A percentile compares a stretch with the other conserved stretches of the same genome.
phyloP scores from a whole-genome alignment of 129 eudicot genomes.

The Tanacetum coccineum region DNA sequence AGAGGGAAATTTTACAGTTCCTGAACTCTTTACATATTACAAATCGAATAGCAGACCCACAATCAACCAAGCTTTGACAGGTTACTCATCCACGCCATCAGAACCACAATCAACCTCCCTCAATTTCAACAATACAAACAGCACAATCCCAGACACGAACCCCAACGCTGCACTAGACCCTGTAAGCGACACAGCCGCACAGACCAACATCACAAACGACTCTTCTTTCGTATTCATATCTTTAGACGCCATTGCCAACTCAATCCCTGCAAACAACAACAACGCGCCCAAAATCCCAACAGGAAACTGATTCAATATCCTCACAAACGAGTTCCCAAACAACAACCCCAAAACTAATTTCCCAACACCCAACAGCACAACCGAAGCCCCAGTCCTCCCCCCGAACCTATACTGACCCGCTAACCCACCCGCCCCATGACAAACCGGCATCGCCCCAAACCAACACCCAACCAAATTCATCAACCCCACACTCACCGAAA shows the following conservation, averaged over 20 bases:
- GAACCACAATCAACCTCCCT: slow-evolving; percentile 46
- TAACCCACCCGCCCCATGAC: slow-evolving; percentile 88
- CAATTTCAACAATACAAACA: slow-evolving; percentile 54
- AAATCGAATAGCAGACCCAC: no score
- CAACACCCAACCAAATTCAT: slow-evolving; percentile 81
- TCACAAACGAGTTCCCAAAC: slow-evolving; percentile 68
- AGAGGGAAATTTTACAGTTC: no score
- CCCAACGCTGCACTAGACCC: slow-evolving; percentile 81
- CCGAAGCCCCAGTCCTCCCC: slow-evolving; percentile 69
- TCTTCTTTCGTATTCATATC: slow-evolving; percentile 79
- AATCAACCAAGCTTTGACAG: background rate
- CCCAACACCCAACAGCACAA: slow-evolving; percentile 54
- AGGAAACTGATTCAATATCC: slow-evolving; percentile 58
- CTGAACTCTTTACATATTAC: no score
- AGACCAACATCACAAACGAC: slow-evolving; percentile 78
- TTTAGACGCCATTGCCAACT: slow-evolving; percentile 73
- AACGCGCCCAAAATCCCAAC: slow-evolving; percentile 78
- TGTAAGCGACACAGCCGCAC: slow-evolving; percentile 72
- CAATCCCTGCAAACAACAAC: slow-evolving; percentile 67
- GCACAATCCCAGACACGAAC: slow-evolving; percentile 57
- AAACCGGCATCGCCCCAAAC: slow-evolving; percentile 87
- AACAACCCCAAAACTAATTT: slow-evolving; percentile 52
- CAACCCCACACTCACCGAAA: slow-evolving; percentile 60
- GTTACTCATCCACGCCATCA: slow-evolving; percentile 14
- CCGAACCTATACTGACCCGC: slow-evolving; percentile 87